Percentiles rank a stretch among this genome's conserved stretches.
Conservation (phyloP, 2,329 filamentous ascomycete genomes). For the Ophiostoma triangulosporum region DNA sequence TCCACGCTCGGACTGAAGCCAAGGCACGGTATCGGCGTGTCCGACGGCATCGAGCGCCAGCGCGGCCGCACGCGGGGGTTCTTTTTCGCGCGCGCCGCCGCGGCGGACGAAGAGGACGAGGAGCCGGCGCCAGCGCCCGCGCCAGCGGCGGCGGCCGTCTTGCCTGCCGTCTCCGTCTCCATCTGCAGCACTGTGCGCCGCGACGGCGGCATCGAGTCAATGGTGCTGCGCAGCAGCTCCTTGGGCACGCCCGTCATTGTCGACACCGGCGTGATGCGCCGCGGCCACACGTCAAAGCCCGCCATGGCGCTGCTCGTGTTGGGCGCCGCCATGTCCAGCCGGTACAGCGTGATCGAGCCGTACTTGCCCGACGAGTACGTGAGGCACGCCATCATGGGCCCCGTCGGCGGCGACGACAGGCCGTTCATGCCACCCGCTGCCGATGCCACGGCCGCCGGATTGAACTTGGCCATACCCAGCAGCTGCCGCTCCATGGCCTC, state of each 20-base stretch:
- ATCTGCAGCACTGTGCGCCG: conserved; percentile 12
- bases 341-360: conserved; percentile 14
- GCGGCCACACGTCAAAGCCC: conserved; percentile 10
- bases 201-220: conserved; percentile 10
- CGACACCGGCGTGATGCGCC: conserved; percentile 12
- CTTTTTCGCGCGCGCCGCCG: background rate
- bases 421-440: background rate
- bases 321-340: conserved; percentile 8
- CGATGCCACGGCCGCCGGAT: background rate
- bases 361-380: conserved; percentile 11
- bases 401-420: background rate
- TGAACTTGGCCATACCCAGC: conserved; percentile 13
- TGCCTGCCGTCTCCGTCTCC: background rate
- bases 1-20: conserved; percentile 12
- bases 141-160: too few relatives aligned
- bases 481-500: conserved; percentile 14
- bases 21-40: conserved; percentile 6
- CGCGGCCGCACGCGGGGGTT: background rate
- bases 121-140: too few relatives aligned
- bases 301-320: background rate
- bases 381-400: conserved; percentile 13
- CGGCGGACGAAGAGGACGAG: too few relatives aligned
- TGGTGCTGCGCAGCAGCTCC: conserved; percentile 13
- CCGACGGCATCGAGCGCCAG: conserved; percentile 11
- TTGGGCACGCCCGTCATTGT: conserved; percentile 15